phyloP scores from a whole-genome alignment of 768 basidiomycete genomes.

The Hydnum rufescens region DNA sequence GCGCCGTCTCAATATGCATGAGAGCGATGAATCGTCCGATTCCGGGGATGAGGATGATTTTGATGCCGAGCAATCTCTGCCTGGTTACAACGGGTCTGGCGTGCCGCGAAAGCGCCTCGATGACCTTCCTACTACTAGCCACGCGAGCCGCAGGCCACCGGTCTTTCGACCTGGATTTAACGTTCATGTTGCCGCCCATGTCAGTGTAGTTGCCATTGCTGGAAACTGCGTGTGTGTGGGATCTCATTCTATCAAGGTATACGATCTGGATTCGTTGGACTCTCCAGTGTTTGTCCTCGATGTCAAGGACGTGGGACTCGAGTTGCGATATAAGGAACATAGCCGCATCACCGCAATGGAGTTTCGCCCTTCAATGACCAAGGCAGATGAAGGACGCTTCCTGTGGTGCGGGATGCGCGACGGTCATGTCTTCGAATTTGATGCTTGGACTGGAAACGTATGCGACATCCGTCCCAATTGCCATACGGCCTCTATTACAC shows the following conservation, averaged over 20 bases:
- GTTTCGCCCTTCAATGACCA: slow-evolving; percentile 34
- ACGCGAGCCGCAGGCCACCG: slow-evolving; percentile 9
- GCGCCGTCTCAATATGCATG: neutral
- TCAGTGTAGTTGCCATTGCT: slow-evolving; percentile 33
- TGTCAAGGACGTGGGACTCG: slow-evolving; percentile 34
- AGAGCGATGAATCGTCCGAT: neutral
- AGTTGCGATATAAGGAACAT: slow-evolving; percentile 33
- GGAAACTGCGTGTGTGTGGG: slow-evolving; percentile 41
- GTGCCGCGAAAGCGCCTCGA: slow-evolving; percentile 1
- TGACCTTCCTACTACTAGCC: slow-evolving; percentile 11
- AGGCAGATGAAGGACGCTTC: slow-evolving; percentile 36
- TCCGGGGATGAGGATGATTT: neutral
- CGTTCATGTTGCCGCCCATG: slow-evolving; percentile 35
- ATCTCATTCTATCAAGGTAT: slow-evolving; percentile 39
- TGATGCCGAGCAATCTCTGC: neutral
- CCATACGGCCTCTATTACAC: slow-evolving; percentile 45
- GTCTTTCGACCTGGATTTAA: slow-evolving; percentile 21
- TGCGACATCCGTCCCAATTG: slow-evolving; percentile 36
- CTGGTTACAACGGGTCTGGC: neutral
- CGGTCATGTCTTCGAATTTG: slow-evolving; percentile 69
- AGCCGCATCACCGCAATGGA: slow-evolving; percentile 57
- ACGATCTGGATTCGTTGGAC: slow-evolving; percentile 21
- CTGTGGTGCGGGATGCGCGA: slow-evolving; percentile 87
- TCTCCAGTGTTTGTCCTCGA: slow-evolving; percentile 30
- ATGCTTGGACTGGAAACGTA: slow-evolving; percentile 40